These are phyloP conservation scores for Fusarium graminum DNA, from an alignment of 2,329 filamentous ascomycete species.

Conservation along the genomic window DNA sequence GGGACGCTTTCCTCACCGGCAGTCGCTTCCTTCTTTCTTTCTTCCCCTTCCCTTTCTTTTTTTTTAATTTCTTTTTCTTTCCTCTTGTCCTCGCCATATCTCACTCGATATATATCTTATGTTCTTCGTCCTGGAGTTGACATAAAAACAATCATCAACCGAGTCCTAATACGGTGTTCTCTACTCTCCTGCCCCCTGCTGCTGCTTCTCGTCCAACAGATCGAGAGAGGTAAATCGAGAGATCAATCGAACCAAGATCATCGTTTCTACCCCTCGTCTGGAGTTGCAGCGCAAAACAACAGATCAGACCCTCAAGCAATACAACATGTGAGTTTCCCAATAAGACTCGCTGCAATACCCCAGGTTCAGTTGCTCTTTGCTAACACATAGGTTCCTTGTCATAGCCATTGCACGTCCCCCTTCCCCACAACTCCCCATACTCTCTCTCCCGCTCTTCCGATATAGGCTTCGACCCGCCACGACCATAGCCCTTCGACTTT, in stretches of 20 bases:
- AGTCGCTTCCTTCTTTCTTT: conserved; percentile 19
- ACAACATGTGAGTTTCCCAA: conserved; percentile 24
- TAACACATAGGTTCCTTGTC: conserved; percentile 23
- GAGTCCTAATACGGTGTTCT: conserved; percentile 19
- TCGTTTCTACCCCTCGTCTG: conserved; percentile 45
- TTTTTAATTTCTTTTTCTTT: conserved; percentile 10
- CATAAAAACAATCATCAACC: conserved; percentile 2
- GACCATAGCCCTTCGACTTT: conserved; percentile 11
- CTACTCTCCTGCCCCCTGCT: conserved; percentile 34
- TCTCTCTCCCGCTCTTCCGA: conserved; percentile 17
- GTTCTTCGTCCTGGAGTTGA: conserved; percentile 2
- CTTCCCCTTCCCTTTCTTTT: conserved; percentile 5
- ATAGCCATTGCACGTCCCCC: conserved; percentile 30
- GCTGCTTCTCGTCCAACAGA: conserved; percentile 48
- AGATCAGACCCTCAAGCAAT: conserved; percentile 14
- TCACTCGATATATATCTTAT: conserved; percentile 29
- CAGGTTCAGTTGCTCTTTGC: conserved; percentile 18
- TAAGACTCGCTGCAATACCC: background rate
- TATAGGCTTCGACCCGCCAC: conserved; percentile 35
- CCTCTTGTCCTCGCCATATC: conserved; percentile 26
- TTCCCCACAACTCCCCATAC: conserved; percentile 33
- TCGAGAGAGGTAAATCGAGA: conserved; percentile 38
- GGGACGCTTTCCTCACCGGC: conserved; percentile 28
- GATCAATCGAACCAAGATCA: conserved; percentile 37
- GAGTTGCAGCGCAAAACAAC: conserved; percentile 45